Evolutionary conservation across 2,329 filamentous ascomycete genomes (phyloP), one percentile per base, ranked within the genome.

Genomic region (Sclerotiophoma versabilis): DNA sequence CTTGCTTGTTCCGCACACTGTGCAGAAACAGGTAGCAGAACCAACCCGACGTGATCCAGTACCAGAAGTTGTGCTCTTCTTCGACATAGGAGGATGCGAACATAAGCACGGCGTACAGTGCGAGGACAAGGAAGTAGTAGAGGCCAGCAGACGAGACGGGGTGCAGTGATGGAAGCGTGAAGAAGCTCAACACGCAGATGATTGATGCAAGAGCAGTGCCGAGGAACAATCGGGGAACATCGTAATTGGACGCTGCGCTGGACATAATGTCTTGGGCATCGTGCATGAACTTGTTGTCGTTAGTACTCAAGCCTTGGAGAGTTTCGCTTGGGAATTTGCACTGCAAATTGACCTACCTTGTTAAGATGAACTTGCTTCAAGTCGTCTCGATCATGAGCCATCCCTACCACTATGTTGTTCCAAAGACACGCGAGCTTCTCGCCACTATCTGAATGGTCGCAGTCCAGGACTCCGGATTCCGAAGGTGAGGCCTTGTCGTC

Each of bases 21-120:
- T 60, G 75, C 32, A 79, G 59, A 62, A 80, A 79, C 11, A 86
- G 71, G 53, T 79, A 79, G 50, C 79, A 72, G 37, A 81, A 75
- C 90, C 90, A 96, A 6, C 85, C 83, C 0, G 89, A 87, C 0
- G 88, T 84, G 1, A 86, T 77, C 92, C 93, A 98, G 76, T 99
- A 98, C 95, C 95, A 99, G 72, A 96, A 97, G 63, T 98, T 92
- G 43, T 99, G 95, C 74, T 99, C 95, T 76, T 99, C 95, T 75
- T 99, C 95, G 2, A 99, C 92, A 73, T 95, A 99, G 69, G 93
- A 98, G 72, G 91, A 96, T 9, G 93, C 93, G 76, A 98, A 98
- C 93, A 98, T 98, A 86, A 97, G 96, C 30, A 85, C 73, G 1
- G 88, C 87, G 69, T 98, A 96, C 5, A 81, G 66, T 2, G 69